Evolutionary conservation across 1,284 basidiomycete species (phyloP), one percentile per base, ranked within the genome.

Genomic region (Cerrena zonata): DNA sequence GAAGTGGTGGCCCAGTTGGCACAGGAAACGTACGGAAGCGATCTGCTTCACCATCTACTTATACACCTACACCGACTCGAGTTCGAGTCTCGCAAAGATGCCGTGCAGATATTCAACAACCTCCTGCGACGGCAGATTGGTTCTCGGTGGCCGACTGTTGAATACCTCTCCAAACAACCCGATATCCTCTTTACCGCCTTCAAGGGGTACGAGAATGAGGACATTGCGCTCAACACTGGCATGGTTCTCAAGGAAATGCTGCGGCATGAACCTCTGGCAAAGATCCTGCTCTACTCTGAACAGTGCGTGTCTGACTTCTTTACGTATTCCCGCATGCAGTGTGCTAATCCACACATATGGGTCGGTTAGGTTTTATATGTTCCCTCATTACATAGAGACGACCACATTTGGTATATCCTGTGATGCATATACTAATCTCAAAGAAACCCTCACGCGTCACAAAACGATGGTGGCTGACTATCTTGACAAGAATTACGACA

Each of bases 161-260:
- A 99, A 60, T 93, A 96, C 62, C 80, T 99, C 15, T 77, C 80
- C 25, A 81, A 82, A 25, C 88, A 90, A 61, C 90, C 86, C 19
- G 91, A 95, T 38, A 84, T 98, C 47, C 79, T 99, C 53, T 96
- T 96, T 64, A 82, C 87, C 4, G 82, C 93, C 0, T 76, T 98
- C 38, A 84, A 84, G 50, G 92, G 92, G 57, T 99, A 99, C 65
- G 86, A 86, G 66, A 93, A 96, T 61, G 89, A 94, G 60, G 95
- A 99, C 54, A 79, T 98, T 44, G 94, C 94, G 4, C 77, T 99
- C 52, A 99, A 99, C 65, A 98, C 96, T 0, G 96, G 96, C 5
- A 95, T 98, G 91, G 91, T 99, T 52, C 73, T 99, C 46, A 88
- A 93, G 59, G 96, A 99, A 73, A 98, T 99, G 91, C 72, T 99